Evolutionary conservation across 352 stramenopile genomes (phyloP).

Genomic region (Pythium aphanidermatum): DNA sequence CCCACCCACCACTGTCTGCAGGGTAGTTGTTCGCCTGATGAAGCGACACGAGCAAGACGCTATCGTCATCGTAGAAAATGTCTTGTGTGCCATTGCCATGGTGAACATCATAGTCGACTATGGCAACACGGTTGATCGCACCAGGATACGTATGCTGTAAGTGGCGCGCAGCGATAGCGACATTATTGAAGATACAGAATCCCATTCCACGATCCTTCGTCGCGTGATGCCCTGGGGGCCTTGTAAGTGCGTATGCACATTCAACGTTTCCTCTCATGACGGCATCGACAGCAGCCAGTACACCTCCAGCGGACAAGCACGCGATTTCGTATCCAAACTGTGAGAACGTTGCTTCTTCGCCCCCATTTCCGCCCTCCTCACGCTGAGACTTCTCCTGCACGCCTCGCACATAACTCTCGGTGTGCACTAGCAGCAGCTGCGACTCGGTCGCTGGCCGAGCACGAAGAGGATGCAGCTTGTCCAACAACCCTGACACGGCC

Average conservation of each 20-base stretch:
- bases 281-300: slow-evolving; percentile 48
- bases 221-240: slow-evolving; percentile 71
- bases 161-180: slow-evolving; percentile 50
- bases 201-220: slow-evolving; percentile 48
- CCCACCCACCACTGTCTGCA: slow-evolving; percentile 31
- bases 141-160: slow-evolving; percentile 50
- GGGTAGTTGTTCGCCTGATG: slow-evolving; percentile 86
- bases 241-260: slow-evolving; percentile 52
- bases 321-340: slow-evolving; percentile 75
- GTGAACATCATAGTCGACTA: slow-evolving; percentile 95
- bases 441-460: slow-evolving; percentile 28
- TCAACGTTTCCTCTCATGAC: slow-evolving; percentile 40
- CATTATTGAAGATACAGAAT: slow-evolving; percentile 72
- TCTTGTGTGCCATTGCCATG: slow-evolving; percentile 96
- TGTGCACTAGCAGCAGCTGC: slow-evolving; percentile 60
- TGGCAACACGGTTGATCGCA: slow-evolving; percentile 82
- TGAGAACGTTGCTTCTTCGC: slow-evolving; percentile 64
- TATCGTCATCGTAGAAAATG: slow-evolving; percentile 74
- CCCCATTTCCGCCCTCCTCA: slow-evolving; percentile 60
- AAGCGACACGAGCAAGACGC: slow-evolving; percentile 70
- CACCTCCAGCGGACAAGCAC: slow-evolving; percentile 57
- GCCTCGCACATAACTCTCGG: slow-evolving; percentile 40
- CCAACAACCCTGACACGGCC: slow-evolving; percentile 58
- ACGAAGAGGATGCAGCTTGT: slow-evolving; percentile 29
- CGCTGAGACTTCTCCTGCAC: slow-evolving; percentile 41